Base-by-base conservation (phyloP, 148 eudicot genomes). In the Rhododendron williamsianum region DNA sequence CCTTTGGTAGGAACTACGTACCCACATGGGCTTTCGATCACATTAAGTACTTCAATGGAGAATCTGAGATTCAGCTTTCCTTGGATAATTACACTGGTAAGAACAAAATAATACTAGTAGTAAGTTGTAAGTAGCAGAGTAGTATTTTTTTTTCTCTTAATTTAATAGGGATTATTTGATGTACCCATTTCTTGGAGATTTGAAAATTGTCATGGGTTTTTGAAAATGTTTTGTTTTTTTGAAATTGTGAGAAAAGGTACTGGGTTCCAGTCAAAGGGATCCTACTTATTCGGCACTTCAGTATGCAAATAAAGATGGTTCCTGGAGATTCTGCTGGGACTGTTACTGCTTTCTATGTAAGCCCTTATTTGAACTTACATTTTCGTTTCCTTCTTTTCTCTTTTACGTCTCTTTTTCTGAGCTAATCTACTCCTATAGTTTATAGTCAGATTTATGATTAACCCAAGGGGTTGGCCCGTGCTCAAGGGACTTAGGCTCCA, bases 11-110 rank as follows among this genome's bases (percentile, higher is more conserved):
- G 45, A 94, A 94, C 90, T 94, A 92, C 67, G 86, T 83, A 25
- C 98, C 98, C 3, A 93, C 98, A 0, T 94, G 95, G 98, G 98
- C 98, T 38, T 92, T 93, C 86, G 98, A 94, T 56, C 98, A 94
- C 85, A 94, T 94, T 83, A 94, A 94, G 90, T 93, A 93, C 87
- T 78, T 80, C 85, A 89, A 94, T 88, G 95, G 94, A 13, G 98
- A 95, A 65, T 83, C 90, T 51, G 89, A 92, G 87, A 91, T 94
- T 87, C 93, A 92, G 82, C 95, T 94, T 72, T 9, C 58, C 54
- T 93, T 93, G 81, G 98, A 94, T 84, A 94, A 93, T 0, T 89
- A 88, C 89, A 93, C 98, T 52, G 97, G 97, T 90, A 85, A 71
- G 63, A 12, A 10, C 52, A 60, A 33, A 33, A 16, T 9, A 13